Conservation (phyloP, 768 basidiomycete species). For the Pluteus cervinus region DNA sequence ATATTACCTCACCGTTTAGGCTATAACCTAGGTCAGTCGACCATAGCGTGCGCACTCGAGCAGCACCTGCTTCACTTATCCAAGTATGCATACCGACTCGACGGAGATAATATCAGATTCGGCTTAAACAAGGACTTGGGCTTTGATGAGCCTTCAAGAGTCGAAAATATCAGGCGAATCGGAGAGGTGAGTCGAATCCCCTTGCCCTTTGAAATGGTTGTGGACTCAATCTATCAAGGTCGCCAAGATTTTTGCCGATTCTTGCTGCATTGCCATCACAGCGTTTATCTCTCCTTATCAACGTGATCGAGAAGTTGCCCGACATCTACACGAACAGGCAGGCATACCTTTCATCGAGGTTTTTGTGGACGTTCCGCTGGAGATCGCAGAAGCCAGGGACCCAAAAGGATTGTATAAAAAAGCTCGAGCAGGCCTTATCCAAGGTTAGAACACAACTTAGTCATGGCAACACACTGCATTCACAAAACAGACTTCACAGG, state of each 20-base stretch:
- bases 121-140: conserved; percentile 96
- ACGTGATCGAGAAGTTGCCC: conserved; percentile 76
- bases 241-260: conserved; percentile 88
- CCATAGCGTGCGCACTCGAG: conserved; percentile 94
- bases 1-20: too few species aligned
- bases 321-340: conserved; percentile 71
- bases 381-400: conserved; percentile 85
- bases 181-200: conserved; percentile 63
- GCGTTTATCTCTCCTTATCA: conserved; percentile 99
- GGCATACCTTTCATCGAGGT: conserved; percentile 88
- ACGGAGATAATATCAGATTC: conserved; percentile 94
- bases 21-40: conserved; percentile 58
- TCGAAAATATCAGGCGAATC: conserved; percentile 94
- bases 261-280: conserved; percentile 80
- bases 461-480: conserved; percentile 1
- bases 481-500: conserved; percentile 86
- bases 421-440: conserved; percentile 91
- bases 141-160: conserved; percentile 86
- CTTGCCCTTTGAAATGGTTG: neutral
- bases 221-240: conserved; percentile 51
- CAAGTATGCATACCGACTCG: conserved; percentile 86
- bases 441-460: conserved; percentile 48
- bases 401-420: conserved; percentile 98
- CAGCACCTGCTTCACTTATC: conserved; percentile 86
- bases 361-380: conserved; percentile 87